phyloP scores from a whole-genome alignment of 2,329 filamentous ascomycete genomes.

The Aspergillus bombycis region DNA sequence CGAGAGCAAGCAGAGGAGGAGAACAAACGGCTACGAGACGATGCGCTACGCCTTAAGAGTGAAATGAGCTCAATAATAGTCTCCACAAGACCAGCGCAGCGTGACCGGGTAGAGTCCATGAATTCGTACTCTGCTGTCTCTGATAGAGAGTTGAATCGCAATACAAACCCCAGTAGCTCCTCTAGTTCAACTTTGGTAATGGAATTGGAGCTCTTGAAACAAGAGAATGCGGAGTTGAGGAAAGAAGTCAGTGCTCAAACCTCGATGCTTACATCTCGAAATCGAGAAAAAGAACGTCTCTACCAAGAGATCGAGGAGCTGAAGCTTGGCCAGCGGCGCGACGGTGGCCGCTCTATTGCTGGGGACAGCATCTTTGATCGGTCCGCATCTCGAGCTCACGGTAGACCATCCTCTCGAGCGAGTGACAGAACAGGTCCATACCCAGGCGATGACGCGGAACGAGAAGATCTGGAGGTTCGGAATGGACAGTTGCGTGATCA shows the following conservation, averaged over 20 bases:
- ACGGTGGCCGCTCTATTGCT: conserved; percentile 60
- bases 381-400: conserved; percentile 83
- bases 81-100: conserved; percentile 35
- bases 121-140: conserved; percentile 42
- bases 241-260: conserved; percentile 94
- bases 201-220: conserved; percentile 81
- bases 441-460: conserved; percentile 70
- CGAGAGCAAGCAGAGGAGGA: conserved; percentile 91
- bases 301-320: conserved; percentile 98
- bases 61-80: conserved; percentile 38
- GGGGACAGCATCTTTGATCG: conserved; percentile 91
- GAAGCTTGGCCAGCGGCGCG: conserved; percentile 82
- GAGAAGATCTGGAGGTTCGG: conserved; percentile 83
- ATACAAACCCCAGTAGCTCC: conserved; percentile 56
- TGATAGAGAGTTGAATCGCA: conserved; percentile 40
- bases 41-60: conserved; percentile 70
- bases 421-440: conserved; percentile 72
- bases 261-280: conserved; percentile 94
- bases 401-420: conserved; percentile 72
- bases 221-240: conserved; percentile 89
- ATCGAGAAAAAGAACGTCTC: conserved; percentile 89
- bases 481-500: conserved; percentile 84
- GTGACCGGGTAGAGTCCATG: conserved; percentile 40
- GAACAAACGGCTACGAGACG: conserved; percentile 79
- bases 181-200: conserved; percentile 74